Percentiles rank a stretch among this genome's conserved stretches.
Evolutionary conservation across 441 rosid genomes (phyloP).

Genomic region (Theobroma grandiflorum): DNA sequence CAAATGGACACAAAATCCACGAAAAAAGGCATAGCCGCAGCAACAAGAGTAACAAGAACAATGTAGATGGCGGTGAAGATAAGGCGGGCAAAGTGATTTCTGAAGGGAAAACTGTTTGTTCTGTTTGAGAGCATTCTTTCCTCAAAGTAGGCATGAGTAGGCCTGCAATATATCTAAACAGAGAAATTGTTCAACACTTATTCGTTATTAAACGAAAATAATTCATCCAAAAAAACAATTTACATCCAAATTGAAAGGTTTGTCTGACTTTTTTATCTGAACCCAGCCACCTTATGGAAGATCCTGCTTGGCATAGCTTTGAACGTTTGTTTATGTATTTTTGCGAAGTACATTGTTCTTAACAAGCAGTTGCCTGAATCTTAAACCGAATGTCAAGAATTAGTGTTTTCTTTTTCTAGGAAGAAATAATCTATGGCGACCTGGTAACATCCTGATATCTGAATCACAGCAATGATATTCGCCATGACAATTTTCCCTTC

Average conservation of each 20-base stretch:
- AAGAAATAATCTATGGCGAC: conserved; percentile 17
- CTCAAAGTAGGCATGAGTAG: conserved; percentile 56
- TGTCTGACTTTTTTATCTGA: neutral
- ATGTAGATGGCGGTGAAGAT: conserved; percentile 48
- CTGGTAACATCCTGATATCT: conserved; percentile 66
- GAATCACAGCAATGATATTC: conserved; percentile 54
- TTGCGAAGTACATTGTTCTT: neutral
- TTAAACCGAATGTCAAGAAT: no score
- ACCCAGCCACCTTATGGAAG: neutral
- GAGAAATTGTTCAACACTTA: neutral
- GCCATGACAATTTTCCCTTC: conserved; percentile 60
- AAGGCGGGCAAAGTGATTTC: conserved; percentile 38
- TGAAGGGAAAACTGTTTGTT: neutral
- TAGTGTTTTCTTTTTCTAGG: no score
- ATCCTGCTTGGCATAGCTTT: neutral
- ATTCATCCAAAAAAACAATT: neutral
- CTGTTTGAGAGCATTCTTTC: conserved; percentile 29
- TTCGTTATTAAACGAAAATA: neutral
- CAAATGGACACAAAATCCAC: conserved; percentile 64
- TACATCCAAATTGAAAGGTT: neutral
- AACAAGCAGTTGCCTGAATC: neutral
- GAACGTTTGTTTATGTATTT: neutral
- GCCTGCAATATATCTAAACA: conserved; percentile 62
- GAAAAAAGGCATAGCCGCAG: conserved; percentile 59
- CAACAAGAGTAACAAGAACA: conserved; percentile 39